Percentiles rank a stretch among this genome's conserved stretches.
phyloP scores from a whole-genome alignment of 495 filamentous ascomycete genomes.

The Annulohypoxylon stygium region DNA sequence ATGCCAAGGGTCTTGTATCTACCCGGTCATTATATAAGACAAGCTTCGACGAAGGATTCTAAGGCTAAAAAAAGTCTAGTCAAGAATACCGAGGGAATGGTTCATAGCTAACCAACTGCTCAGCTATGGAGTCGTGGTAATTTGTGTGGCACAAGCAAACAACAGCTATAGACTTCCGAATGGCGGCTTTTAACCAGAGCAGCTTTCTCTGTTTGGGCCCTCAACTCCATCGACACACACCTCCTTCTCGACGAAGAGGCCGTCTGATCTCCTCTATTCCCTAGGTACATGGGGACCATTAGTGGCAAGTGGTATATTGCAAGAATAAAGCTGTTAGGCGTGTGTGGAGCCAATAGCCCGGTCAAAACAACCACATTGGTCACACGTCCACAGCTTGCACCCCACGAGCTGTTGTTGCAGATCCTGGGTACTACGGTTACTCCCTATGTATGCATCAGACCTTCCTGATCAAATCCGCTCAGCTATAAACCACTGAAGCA shows the following conservation, averaged over 20 bases:
- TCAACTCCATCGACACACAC: conserved; percentile 44
- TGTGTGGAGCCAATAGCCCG: conserved; percentile 55
- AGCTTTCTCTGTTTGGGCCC: conserved; percentile 41
- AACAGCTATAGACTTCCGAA: conserved; percentile 39
- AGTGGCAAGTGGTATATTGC: conserved; percentile 52
- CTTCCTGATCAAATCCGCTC: conserved; percentile 45
- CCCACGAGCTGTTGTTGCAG: conserved; percentile 54
- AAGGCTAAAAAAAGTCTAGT: conserved; percentile 32
- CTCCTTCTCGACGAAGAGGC: conserved; percentile 65
- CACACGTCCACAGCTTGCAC: conserved; percentile 52
- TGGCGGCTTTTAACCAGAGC: conserved; percentile 46
- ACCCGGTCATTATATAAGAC: conserved; percentile 50
- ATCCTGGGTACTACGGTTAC: conserved; percentile 51
- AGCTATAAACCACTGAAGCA: conserved; percentile 45
- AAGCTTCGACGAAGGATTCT: conserved; percentile 23
- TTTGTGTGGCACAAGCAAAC: conserved; percentile 32
- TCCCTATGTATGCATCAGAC: conserved; percentile 45
- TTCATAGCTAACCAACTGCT: conserved; percentile 35
- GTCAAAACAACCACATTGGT: conserved; percentile 53
- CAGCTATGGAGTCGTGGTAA: conserved; percentile 28
- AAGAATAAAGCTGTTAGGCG: conserved; percentile 52
- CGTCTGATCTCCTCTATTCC: conserved; percentile 53
- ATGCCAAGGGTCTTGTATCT: conserved; percentile 40
- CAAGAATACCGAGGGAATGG: conserved; percentile 29
- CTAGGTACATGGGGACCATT: conserved; percentile 48